These are phyloP conservation scores for Spirogloea muscicola DNA, from an alignment of 139 green algal species.

Conservation along the genomic window DNA sequence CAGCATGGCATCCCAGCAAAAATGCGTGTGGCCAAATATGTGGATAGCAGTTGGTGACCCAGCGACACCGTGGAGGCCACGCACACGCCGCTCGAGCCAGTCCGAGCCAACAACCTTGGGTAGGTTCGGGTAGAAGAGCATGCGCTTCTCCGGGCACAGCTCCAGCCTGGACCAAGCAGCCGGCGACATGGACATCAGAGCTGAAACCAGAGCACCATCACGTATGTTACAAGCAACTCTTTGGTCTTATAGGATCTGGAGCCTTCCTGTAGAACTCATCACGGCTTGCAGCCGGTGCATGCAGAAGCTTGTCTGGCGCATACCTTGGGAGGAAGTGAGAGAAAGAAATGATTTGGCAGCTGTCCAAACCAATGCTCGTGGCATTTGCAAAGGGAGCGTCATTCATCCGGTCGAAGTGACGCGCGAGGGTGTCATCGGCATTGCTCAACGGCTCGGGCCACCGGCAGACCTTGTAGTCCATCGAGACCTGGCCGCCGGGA, in stretches of 20 bases:
- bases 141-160: constrained; percentile 78
- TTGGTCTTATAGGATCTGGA: not conserved
- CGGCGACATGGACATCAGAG: not conserved
- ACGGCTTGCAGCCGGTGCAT: not conserved
- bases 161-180: constrained; percentile 36
- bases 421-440: constrained; percentile 1
- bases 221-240: not conserved
- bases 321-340: constrained; percentile 54
- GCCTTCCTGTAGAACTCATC: not conserved
- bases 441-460: constrained; percentile 29
- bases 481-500: constrained; percentile 10
- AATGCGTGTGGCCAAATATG: constrained; percentile 79
- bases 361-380: not conserved
- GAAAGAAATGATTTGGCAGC: constrained; percentile 39
- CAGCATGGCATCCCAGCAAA: constrained; percentile 65
- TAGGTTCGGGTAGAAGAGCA: constrained; percentile 71
- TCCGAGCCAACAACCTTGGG: constrained; percentile 65
- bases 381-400: not conserved
- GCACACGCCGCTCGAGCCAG: constrained; percentile 56
- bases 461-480: constrained; percentile 51
- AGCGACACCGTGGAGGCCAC: constrained; percentile 35
- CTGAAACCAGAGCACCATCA: not conserved
- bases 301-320: not conserved
- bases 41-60: constrained; percentile 41
- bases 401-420: constrained; percentile 34